Evolutionary conservation across 306 rosid genomes (phyloP).

Genomic region (Nissolia schottii): DNA sequence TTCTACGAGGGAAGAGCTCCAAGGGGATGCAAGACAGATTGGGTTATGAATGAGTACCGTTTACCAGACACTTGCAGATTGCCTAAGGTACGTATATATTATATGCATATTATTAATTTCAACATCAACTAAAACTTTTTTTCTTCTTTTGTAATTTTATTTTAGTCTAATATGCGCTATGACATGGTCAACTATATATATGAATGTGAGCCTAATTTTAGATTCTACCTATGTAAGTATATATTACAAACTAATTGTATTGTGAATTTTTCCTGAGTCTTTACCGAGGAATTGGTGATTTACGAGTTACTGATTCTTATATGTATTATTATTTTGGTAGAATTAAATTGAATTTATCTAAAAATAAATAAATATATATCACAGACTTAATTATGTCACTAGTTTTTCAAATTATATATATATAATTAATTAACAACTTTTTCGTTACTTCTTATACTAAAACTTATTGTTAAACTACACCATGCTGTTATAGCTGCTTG

Average conservation of each 20-base stretch:
- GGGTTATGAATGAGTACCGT: slow-evolving; percentile 99
- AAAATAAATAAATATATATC: no score
- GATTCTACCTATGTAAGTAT: background rate
- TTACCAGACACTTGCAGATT: slow-evolving; percentile 58
- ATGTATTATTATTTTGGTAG: no score
- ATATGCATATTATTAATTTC: background rate
- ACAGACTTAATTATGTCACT: background rate
- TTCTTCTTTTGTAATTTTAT: background rate
- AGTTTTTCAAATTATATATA: background rate
- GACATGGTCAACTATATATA: background rate
- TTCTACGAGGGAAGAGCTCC: slow-evolving; percentile 92
- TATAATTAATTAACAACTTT: background rate
- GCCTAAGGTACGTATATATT: slow-evolving; percentile 49
- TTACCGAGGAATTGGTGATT: no score
- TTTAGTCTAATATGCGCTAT: no score
- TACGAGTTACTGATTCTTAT: no score
- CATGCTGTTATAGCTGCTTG: background rate
- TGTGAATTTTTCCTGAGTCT: no score
- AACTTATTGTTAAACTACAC: background rate
- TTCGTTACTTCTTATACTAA: background rate
- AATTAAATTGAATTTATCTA: no score
- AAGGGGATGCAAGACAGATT: slow-evolving; percentile 79
- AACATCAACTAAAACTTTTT: background rate
- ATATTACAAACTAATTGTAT: no score
- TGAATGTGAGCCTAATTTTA: background rate